phyloP scores from a whole-genome alignment of 2,329 filamentous ascomycete species.

The Aspergillus sp. region DNA sequence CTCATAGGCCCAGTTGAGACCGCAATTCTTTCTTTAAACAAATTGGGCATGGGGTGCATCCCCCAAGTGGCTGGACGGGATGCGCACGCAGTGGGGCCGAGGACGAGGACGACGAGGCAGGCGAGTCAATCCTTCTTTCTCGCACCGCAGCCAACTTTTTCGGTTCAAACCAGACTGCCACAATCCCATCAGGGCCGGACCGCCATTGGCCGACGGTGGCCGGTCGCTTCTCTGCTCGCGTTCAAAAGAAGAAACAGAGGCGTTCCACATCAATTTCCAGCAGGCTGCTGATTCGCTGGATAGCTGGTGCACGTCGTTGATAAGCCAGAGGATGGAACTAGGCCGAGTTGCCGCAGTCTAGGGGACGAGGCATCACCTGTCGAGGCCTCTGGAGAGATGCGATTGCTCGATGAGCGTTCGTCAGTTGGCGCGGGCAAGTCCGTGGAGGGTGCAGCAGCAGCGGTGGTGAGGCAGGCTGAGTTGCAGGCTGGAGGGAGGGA shows the following conservation, averaged over 20 bases:
- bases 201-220: constrained; percentile 1
- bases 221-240: constrained; percentile 8
- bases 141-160: constrained; percentile 15
- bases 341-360: background rate
- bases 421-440: constrained; percentile 14
- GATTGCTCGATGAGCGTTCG: constrained; percentile 8
- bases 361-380: constrained; percentile 3
- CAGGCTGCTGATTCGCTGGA: constrained; percentile 13
- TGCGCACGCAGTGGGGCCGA: constrained; percentile 21
- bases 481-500: background rate
- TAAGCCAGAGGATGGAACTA: constrained; percentile 17
- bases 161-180: background rate
- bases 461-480: background rate
- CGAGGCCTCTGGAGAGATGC: constrained; percentile 1
- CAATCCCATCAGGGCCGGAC: constrained; percentile 3
- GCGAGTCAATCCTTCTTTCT: constrained; percentile 22
- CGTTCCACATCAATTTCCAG: constrained; percentile 14
- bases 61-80: constrained; percentile 25
- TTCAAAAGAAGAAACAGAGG: constrained; percentile 6
- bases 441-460: background rate
- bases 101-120: constrained; percentile 8
- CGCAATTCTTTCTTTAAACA: constrained; percentile 6
- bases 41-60: constrained; percentile 11
- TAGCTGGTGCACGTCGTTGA: constrained; percentile 14
- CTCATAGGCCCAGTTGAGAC: background rate